Base-by-base conservation (phyloP, 225 moss, liverwort and hornwort genomes). In the Pleurozium schreberi region DNA sequence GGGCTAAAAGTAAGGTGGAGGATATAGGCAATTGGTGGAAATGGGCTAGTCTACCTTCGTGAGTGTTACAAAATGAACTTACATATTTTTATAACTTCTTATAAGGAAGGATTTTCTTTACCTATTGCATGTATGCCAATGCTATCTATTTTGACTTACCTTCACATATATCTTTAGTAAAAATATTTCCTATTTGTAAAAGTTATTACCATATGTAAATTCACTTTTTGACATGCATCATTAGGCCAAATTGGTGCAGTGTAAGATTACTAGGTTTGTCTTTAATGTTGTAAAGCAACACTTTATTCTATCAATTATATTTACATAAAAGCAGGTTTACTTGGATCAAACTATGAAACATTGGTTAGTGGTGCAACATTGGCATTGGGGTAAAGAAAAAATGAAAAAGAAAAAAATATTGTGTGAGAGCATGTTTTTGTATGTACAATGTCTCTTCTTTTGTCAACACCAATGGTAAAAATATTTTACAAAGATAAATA, bases 351-450 rank as follows among this genome's bases (percentile, higher is more conserved):
- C 34, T 10, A 65, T 65, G 10, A 65, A 65, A 65, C 34, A 34
- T 34, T 34, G 10, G 34, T 9, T 2, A 2, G 4, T 34, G 5
- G 34, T 5, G n/a, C n/a, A 2, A 18, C 1, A 8, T 3, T 1
- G 8, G 15, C 5, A 31, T 1, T 1, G 0, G 2, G 1, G 9
- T 5, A 65, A 65, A 34, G 0, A 5, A 65, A 65, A 18, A 61
- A 3, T 27, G 31, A 30, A 8, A 49, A 8, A 49, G 8, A 60
- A 25, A 25, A 25, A 18, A 11, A 55, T 17, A 26, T 25, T 25
- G 26, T 33, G 33, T 63, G 17, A 31, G 7, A 28, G n/a, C n/a
- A 1, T 65, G 34, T 65, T 18, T 34, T 17, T 9, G 17, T 34
- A 7, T 8, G 15, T 33, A 31, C 63, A 31, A 63, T 31, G 63